These are phyloP conservation scores for Entomortierella beljakovae DNA, from an alignment of 192 early-diverging fungal genomes.

Conservation along the genomic window DNA sequence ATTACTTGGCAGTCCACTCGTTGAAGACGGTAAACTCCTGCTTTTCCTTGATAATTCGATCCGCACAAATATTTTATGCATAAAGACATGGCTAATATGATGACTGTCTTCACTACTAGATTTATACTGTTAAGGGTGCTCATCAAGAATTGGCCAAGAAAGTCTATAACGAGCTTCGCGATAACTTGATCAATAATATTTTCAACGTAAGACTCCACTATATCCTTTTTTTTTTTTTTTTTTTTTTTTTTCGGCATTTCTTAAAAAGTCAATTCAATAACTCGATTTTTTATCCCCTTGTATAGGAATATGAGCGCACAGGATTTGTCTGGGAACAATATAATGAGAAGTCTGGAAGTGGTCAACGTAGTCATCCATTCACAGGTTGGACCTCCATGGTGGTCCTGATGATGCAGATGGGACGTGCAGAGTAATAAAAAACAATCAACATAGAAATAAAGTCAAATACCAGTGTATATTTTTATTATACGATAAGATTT, in stretches of 20 bases:
- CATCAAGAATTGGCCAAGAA: slow-evolving; percentile 72
- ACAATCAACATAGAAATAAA: neutral
- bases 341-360: slow-evolving; percentile 75
- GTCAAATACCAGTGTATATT: no score
- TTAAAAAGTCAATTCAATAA: no score
- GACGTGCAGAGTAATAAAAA: slow-evolving; percentile 9
- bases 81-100: no score
- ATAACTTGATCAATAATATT: slow-evolving; percentile 82
- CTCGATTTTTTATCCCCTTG: no score
- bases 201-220: slow-evolving; percentile 63
- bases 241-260: neutral
- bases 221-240: neutral
- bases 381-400: slow-evolving; percentile 94
- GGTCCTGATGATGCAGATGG: slow-evolving; percentile 79
- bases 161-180: slow-evolving; percentile 81
- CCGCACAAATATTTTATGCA: slow-evolving; percentile 3
- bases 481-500: no score
- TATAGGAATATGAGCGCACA: slow-evolving; percentile 76
- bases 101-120: no score
- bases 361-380: slow-evolving; percentile 91
- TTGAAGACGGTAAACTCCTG: slow-evolving; percentile 68
- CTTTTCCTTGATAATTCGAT: neutral
- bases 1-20: slow-evolving; percentile 83
- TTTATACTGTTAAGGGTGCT: slow-evolving; percentile 62
- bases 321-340: slow-evolving; percentile 97